phyloP scores from a whole-genome alignment of 2,329 filamentous ascomycete species.

The Neofusicoccum parvum region DNA sequence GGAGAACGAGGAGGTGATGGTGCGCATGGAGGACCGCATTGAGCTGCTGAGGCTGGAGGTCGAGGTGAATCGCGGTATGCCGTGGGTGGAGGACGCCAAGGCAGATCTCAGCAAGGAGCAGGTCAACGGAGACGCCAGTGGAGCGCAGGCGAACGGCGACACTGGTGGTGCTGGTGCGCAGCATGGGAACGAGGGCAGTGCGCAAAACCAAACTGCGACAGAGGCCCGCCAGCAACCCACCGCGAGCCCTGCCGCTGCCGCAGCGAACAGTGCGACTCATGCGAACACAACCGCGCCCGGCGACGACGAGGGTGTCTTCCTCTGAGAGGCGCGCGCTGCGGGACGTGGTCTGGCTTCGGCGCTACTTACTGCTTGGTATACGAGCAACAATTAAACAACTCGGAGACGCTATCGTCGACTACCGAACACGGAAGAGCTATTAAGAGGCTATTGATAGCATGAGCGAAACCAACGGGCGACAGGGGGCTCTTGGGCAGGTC shows the following conservation, averaged over 20 bases:
- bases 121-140: conserved; percentile 19
- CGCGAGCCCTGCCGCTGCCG: not conserved
- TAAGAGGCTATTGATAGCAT: conserved; percentile 17
- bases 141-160: conserved; percentile 1
- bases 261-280: conserved; percentile 19
- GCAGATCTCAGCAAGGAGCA: conserved; percentile 22
- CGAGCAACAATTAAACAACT: conserved; percentile 9
- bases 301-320: conserved; percentile 27
- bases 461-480: not conserved
- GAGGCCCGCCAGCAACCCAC: conserved; percentile 11
- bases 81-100: conserved; percentile 47
- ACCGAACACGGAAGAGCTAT: conserved; percentile 5
- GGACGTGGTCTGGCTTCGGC: not conserved
- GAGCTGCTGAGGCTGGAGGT: conserved; percentile 66
- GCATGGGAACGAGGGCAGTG: not conserved
- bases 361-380: not conserved
- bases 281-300: not conserved
- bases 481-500: not conserved
- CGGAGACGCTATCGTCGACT: conserved; percentile 10
- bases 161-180: not conserved
- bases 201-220: conserved; percentile 7
- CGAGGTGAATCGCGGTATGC: conserved; percentile 58
- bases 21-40: conserved; percentile 67
- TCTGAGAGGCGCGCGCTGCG: conserved; percentile 20
- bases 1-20: conserved; percentile 71